These are phyloP conservation scores for Psilocybe subaeruginosa DNA, from an alignment of 768 basidiomycete species.

Conservation along the genomic window DNA sequence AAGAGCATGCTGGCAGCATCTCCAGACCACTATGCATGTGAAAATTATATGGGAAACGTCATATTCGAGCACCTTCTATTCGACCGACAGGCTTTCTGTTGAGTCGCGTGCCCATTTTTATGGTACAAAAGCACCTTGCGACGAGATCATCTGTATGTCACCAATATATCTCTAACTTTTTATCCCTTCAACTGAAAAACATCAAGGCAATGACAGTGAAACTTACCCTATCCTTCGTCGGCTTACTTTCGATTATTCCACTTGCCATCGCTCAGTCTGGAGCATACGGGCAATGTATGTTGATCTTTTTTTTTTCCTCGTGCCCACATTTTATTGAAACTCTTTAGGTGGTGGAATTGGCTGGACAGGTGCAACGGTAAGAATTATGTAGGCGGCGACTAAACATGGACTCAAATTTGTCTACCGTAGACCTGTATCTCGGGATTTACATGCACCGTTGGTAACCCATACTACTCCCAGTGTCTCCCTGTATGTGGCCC, in stretches of 20 bases:
- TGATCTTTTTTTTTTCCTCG: neutral
- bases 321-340: neutral
- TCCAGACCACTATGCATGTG: neutral
- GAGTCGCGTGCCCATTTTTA: neutral
- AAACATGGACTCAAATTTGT: neutral
- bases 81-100: neutral
- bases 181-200: neutral
- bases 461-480: conserved; percentile 48
- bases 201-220: conserved; percentile 2
- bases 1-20: neutral
- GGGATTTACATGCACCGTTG: conserved; percentile 38
- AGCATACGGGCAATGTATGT: conserved; percentile 25
- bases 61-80: neutral
- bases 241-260: conserved; percentile 16
- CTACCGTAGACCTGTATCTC: conserved; percentile 37
- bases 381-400: neutral
- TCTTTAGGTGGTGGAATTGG: conserved; percentile 23
- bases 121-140: neutral
- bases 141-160: neutral
- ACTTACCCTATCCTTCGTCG: conserved; percentile 6
- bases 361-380: conserved; percentile 34
- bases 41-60: neutral
- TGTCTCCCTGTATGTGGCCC: conserved; percentile 35
- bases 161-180: neutral
- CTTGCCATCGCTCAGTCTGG: conserved; percentile 19